phyloP scores from a whole-genome alignment of 495 filamentous ascomycete species.

The Talaromyces stipitatus region DNA sequence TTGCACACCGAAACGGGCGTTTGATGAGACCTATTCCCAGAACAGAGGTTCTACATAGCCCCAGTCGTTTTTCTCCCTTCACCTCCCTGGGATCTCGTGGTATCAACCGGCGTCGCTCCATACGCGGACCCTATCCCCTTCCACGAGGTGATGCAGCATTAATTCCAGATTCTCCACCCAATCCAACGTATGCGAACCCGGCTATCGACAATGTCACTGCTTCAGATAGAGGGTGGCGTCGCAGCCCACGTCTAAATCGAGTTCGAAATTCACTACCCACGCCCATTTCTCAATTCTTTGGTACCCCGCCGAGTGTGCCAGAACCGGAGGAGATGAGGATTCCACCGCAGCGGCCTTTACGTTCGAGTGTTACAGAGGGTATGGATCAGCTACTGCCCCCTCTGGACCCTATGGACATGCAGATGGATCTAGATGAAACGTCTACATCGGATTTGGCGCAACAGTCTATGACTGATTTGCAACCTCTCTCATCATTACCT shows the following conservation, averaged over 20 bases:
- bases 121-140: conserved; percentile 29
- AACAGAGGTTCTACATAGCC: conserved; percentile 28
- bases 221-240: conserved; percentile 33
- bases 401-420: conserved; percentile 33
- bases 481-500: conserved; percentile 17
- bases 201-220: conserved; percentile 19
- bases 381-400: conserved; percentile 22
- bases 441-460: conserved; percentile 38
- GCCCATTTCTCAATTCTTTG: conserved; percentile 41
- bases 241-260: conserved; percentile 33
- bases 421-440: conserved; percentile 31
- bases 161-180: conserved; percentile 16
- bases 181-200: conserved; percentile 17
- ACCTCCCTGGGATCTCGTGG: conserved; percentile 31
- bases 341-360: conserved; percentile 15
- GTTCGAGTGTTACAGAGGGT: conserved; percentile 14
- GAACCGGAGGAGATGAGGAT: conserved; percentile 8
- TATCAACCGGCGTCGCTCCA: conserved; percentile 30
- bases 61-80: conserved; percentile 37
- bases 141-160: conserved; percentile 26
- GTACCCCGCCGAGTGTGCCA: conserved; percentile 12
- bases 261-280: conserved; percentile 36
- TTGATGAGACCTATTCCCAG: conserved; percentile 32
- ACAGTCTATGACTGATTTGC: conserved; percentile 17
- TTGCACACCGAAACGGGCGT: conserved; percentile 40